These are phyloP conservation scores for Clonostachys byssicola DNA, from an alignment of 2,329 filamentous ascomycete genomes.

Conservation along the genomic window DNA sequence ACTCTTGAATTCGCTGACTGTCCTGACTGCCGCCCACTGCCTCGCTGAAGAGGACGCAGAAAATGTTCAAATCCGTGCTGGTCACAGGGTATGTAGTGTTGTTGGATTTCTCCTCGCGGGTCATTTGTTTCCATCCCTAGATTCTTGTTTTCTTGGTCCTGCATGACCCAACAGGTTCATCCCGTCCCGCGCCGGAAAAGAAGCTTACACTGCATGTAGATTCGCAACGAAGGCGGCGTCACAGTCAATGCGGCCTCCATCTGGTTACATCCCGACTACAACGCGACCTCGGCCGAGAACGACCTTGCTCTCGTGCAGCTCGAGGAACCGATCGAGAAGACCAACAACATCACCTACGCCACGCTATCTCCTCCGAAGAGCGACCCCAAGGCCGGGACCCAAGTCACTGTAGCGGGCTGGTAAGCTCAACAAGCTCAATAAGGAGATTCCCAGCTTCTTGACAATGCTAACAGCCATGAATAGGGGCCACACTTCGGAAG, in stretches of 20 bases:
- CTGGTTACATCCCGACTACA: slow-evolving; percentile 15
- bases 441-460: slow-evolving; percentile 9
- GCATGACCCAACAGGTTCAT: background rate
- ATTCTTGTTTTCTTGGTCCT: background rate
- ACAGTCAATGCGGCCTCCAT: slow-evolving; percentile 13
- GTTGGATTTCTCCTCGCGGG: too few species aligned
- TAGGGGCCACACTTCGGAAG: slow-evolving; percentile 3
- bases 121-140: too few species aligned
- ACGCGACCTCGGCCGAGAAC: slow-evolving; percentile 8
- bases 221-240: slow-evolving; percentile 13
- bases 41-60: slow-evolving; percentile 7
- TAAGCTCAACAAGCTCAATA: background rate
- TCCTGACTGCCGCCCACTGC: slow-evolving; percentile 23
- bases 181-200: too few species aligned
- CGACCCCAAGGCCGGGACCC: slow-evolving; percentile 1
- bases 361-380: background rate
- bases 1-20: slow-evolving; percentile 20
- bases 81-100: slow-evolving; percentile 8
- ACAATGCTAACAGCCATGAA: background rate
- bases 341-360: slow-evolving; percentile 1
- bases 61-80: slow-evolving; percentile 16
- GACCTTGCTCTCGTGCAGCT: slow-evolving; percentile 22
- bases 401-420: slow-evolving; percentile 3
- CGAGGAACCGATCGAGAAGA: slow-evolving; percentile 10
- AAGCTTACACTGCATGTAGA: background rate